Percentiles rank a stretch among this genome's conserved stretches.
Evolutionary conservation across 2,329 filamentous ascomycete genomes (phyloP).

Genomic region (Sclerotiophoma versabilis): DNA sequence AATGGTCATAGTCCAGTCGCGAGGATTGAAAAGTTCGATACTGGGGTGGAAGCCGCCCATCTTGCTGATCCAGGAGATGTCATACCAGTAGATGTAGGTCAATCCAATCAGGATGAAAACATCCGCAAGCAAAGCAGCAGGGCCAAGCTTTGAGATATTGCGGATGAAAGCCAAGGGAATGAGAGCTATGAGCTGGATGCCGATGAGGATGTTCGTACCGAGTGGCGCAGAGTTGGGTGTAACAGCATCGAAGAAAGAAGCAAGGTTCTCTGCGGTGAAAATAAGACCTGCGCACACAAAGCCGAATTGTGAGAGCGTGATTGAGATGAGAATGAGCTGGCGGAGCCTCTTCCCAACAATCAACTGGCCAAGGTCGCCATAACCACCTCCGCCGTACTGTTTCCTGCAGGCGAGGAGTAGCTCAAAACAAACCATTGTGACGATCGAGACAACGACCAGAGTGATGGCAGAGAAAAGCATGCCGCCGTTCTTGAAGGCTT

Average conservation of each 20-base stretch:
- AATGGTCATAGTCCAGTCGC: constrained; percentile 72
- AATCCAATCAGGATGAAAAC: constrained; percentile 75
- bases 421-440: constrained; percentile 76
- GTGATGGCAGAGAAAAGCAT: constrained; percentile 77
- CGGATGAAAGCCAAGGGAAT: constrained; percentile 74
- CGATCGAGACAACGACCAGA: constrained; percentile 68
- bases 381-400: constrained; percentile 71
- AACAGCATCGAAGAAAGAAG: constrained; percentile 71
- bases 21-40: constrained; percentile 74
- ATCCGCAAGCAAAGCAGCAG: constrained; percentile 72
- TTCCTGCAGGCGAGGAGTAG: constrained; percentile 72
- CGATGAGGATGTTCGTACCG: constrained; percentile 67
- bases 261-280: constrained; percentile 77
- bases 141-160: constrained; percentile 77
- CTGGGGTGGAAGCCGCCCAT: constrained; percentile 64
- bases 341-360: constrained; percentile 71
- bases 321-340: constrained; percentile 70
- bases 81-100: constrained; percentile 76
- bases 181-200: constrained; percentile 69
- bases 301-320: constrained; percentile 76
- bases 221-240: constrained; percentile 58
- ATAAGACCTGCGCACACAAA: constrained; percentile 81
- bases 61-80: constrained; percentile 63
- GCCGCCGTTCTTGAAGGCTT: constrained; percentile 79
- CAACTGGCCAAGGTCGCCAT: constrained; percentile 74